Percentiles rank a stretch among this genome's conserved stretches.
Conservation (phyloP, 179 eudicot genomes). For the Gypsophila paniculata region DNA sequence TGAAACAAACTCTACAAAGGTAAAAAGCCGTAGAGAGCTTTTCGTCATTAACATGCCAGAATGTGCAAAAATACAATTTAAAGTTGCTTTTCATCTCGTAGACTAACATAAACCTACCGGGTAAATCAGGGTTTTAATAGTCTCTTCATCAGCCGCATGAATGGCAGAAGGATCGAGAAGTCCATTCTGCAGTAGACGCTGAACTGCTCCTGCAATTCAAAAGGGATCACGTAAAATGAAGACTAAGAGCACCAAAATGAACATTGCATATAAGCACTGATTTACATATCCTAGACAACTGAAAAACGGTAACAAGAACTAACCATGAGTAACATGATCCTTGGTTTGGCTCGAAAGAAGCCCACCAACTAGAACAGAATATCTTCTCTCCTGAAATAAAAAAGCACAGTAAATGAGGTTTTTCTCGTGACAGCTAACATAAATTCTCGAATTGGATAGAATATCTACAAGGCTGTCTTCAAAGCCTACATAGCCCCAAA, state of each 20-base stretch:
- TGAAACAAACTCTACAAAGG: background rate
- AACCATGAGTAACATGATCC: slow-evolving; percentile 90
- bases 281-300: background rate
- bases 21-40: background rate
- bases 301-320: slow-evolving; percentile 30
- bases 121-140: slow-evolving; percentile 71
- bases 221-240: background rate
- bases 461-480: background rate
- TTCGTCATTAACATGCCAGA: background rate
- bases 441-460: background rate
- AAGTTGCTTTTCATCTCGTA: background rate
- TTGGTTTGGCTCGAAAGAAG: slow-evolving; percentile 97
- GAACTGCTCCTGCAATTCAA: slow-evolving; percentile 67
- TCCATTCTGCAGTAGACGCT: slow-evolving; percentile 70
- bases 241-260: background rate
- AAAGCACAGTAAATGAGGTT: slow-evolving; percentile 15
- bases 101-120: slow-evolving; percentile 45
- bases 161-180: slow-evolving; percentile 66
- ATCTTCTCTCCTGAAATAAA: slow-evolving; percentile 73
- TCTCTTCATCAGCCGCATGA: slow-evolving; percentile 69
- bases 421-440: slow-evolving; percentile 10
- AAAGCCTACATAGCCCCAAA: background rate
- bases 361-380: slow-evolving; percentile 64
- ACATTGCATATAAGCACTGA: background rate
- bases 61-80: too few relatives aligned